Evolutionary conservation across 2,329 filamentous ascomycete genomes (phyloP).

Genomic region (Aspergillus caelatus): DNA sequence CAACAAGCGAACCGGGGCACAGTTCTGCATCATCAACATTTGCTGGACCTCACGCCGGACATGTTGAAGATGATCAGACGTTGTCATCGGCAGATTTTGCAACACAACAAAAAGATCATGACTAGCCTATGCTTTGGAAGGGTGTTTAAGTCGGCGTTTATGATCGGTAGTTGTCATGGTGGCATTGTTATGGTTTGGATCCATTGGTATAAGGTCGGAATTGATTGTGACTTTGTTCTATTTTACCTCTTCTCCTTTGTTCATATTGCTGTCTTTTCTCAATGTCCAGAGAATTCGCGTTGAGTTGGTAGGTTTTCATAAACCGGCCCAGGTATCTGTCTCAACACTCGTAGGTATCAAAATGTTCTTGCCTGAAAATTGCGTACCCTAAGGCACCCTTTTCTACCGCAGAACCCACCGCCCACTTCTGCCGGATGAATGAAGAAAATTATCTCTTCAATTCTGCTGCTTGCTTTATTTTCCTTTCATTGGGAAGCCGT

Average conservation of each 20-base stretch:
- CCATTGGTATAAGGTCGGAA: background rate
- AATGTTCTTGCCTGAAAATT: background rate
- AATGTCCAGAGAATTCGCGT: background rate
- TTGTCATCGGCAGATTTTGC: slow-evolving; percentile 15
- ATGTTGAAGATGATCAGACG: slow-evolving; percentile 17
- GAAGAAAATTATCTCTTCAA: slow-evolving; percentile 36
- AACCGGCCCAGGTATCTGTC: background rate
- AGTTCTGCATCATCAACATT: slow-evolving; percentile 29
- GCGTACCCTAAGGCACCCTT: slow-evolving; percentile 10
- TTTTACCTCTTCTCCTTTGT: background rate
- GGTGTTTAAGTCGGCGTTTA: slow-evolving; percentile 12
- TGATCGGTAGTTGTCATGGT: background rate
- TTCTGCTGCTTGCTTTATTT: background rate
- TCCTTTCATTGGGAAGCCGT: background rate
- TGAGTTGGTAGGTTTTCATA: background rate
- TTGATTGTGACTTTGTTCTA: background rate
- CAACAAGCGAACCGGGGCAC: slow-evolving; percentile 25
- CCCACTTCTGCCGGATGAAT: slow-evolving; percentile 31
- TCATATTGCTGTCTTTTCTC: background rate
- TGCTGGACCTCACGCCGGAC: slow-evolving; percentile 26
- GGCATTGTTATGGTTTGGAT: background rate
- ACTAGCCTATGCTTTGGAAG: slow-evolving; percentile 7
- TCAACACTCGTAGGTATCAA: background rate
- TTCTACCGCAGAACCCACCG: slow-evolving; percentile 31
- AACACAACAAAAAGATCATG: slow-evolving; percentile 16